Evolutionary conservation across 768 basidiomycete genomes (phyloP), one percentile per base, ranked within the genome.

Genomic region (Pleurotus platypus): DNA sequence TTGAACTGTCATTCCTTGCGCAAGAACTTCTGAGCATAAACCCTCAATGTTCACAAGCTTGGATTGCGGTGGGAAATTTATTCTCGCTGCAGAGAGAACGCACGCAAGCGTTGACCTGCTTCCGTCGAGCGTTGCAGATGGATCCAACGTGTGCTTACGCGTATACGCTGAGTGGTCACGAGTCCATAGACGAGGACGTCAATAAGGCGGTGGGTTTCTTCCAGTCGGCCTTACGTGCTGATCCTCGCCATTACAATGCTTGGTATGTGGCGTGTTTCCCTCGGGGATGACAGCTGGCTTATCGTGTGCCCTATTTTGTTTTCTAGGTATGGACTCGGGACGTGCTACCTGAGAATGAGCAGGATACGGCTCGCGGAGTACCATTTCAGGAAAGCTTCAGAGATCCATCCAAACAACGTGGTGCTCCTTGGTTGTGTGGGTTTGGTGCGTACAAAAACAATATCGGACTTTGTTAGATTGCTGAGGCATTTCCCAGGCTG

Each of bases 391-490:
- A 90, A 88, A 69, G 95, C 97, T 2, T 81, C 88, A 37, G 86
- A 90, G 63, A 94, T 99, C 70, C 94, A 98, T 70, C 92, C 94
- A 40, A 83, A 87, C 63, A 98, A 97, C 71, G 94, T 94, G 12
- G 94, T 98, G n/a, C 78, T 99, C 60, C 75, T 96, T 58, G 94
- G 93, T 65, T 98, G 95, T 70, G 89, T 98, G 66, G 97, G 94
- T 48, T 90, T 94, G 86, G 96, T 97, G 65, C 71, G 93, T 84
- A 61, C 18, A 58, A 35, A 16, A 45, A 56, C 59, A 57, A 48
- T 45, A 22, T 45, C 62, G 56, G 56, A 35, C 37, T 51, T 62
- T 67, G 61, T 64, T 65, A 51, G 60, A 62, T 62, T 64, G 51
- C 51, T 49, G 49, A 57, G 46, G 53, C 55, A 57, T 49, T 64